Evolutionary conservation across 2,329 filamentous ascomycete species (phyloP).

Genomic region (Sporothrix phasma): DNA sequence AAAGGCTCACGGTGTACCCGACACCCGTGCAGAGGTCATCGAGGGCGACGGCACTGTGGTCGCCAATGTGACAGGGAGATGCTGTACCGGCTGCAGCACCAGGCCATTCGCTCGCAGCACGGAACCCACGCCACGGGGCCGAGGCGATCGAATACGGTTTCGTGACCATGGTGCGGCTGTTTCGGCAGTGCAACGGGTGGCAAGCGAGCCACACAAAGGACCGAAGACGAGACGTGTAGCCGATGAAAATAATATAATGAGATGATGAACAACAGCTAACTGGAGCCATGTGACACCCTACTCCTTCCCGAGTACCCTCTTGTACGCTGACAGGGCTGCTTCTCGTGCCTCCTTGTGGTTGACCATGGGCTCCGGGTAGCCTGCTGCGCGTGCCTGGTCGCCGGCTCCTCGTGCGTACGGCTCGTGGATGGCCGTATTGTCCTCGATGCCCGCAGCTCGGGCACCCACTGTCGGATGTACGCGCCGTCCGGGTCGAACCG

Average conservation of each 20-base stretch:
- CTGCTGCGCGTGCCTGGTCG: constrained; percentile 49
- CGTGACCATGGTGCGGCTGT: constrained; percentile 68
- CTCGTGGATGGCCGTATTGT: constrained; percentile 66
- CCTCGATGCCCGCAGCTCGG: constrained; percentile 59
- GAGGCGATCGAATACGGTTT: constrained; percentile 67
- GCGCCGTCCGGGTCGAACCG: constrained; percentile 71
- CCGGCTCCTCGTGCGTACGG: constrained; percentile 60
- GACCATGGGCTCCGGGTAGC: constrained; percentile 68
- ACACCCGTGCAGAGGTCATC: constrained; percentile 59
- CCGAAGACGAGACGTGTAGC: no score
- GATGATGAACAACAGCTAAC: no score
- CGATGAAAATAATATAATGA: no score
- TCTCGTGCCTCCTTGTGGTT: constrained; percentile 61
- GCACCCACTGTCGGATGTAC: constrained; percentile 77
- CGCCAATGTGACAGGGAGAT: constrained; percentile 55
- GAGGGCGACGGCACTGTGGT: constrained; percentile 53
- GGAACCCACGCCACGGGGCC: constrained; percentile 68
- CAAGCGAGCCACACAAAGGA: constrained; percentile 29
- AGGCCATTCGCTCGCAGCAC: constrained; percentile 55
- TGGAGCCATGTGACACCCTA: no score
- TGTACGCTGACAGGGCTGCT: constrained; percentile 30
- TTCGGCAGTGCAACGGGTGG: constrained; percentile 71
- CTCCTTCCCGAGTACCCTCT: constrained; percentile 20
- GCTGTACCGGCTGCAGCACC: constrained; percentile 57
- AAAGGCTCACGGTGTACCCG: constrained; percentile 66